Conservation (phyloP, 2,329 filamentous ascomycete genomes). For the Rhinocladiella mackenziei region DNA sequence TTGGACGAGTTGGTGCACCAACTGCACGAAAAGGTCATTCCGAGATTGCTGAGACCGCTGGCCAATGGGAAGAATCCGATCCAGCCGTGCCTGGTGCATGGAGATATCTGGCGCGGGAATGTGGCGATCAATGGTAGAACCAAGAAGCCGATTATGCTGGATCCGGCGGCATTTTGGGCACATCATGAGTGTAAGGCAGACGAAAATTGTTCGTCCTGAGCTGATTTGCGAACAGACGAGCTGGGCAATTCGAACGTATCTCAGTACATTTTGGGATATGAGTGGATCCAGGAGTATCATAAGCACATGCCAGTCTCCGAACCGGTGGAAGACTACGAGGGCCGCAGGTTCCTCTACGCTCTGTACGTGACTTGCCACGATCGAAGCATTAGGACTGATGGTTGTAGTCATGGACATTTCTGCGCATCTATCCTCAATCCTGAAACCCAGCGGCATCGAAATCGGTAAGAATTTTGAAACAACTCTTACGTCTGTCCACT, state of each 20-base stretch:
- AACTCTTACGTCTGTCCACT: no score
- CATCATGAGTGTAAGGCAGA: constrained; percentile 36
- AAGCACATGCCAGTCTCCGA: not conserved
- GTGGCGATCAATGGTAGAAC: constrained; percentile 33
- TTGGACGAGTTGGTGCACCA: constrained; percentile 27
- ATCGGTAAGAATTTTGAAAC: no score
- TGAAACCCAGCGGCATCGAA: no score
- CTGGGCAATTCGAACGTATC: not conserved
- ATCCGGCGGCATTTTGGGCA: constrained; percentile 38
- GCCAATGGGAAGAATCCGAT: constrained; percentile 27
- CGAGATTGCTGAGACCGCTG: constrained; percentile 30
- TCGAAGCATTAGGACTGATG: no score
- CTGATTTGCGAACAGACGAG: not conserved
- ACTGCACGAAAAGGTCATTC: constrained; percentile 34
- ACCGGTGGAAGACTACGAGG: not conserved
- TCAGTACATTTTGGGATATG: not conserved
- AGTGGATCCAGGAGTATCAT: not conserved
- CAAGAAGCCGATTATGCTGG: constrained; percentile 35
- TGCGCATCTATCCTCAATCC: no score
- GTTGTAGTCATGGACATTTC: no score
- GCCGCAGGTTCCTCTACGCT: not conserved
- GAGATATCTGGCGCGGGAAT: constrained; percentile 43
- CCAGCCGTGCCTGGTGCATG: constrained; percentile 37
- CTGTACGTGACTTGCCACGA: no score
- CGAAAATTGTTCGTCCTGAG: not conserved